phyloP scores from a whole-genome alignment of 805 yeast genomes.

The Lachancea waltii region DNA sequence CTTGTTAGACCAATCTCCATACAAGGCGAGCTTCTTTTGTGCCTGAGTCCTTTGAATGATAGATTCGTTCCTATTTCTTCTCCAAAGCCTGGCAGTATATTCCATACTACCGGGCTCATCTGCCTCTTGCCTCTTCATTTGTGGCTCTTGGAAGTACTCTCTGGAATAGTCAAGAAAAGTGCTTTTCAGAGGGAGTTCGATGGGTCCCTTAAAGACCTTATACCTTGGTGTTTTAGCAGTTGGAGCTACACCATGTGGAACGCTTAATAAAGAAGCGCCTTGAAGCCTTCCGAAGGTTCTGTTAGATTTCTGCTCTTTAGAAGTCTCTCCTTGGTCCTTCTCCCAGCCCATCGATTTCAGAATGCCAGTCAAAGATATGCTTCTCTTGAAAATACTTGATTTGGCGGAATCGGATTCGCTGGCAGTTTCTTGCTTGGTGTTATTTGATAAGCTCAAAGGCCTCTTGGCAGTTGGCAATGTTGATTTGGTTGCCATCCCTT shows the following conservation, averaged over 20 bases:
- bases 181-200: slow-evolving; percentile 48
- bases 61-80: slow-evolving; percentile 80
- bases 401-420: neutral
- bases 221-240: slow-evolving; percentile 56
- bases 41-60: slow-evolving; percentile 86
- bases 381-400: slow-evolving; percentile 12
- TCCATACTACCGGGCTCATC: slow-evolving; percentile 92
- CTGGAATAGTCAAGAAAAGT: slow-evolving; percentile 66
- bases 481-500: slow-evolving; percentile 8
- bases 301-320: slow-evolving; percentile 12
- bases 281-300: slow-evolving; percentile 19
- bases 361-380: slow-evolving; percentile 26
- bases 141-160: slow-evolving; percentile 96
- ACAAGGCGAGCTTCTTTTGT: slow-evolving; percentile 74
- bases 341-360: slow-evolving; percentile 25
- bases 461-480: slow-evolving; percentile 10
- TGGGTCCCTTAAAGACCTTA: slow-evolving; percentile 22
- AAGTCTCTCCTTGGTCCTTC: slow-evolving; percentile 2
- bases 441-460: slow-evolving; percentile 7
- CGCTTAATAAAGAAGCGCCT: slow-evolving; percentile 22
- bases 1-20: slow-evolving; percentile 78
- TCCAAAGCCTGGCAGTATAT: slow-evolving; percentile 77
- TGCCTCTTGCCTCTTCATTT: slow-evolving; percentile 72
- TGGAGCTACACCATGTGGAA: slow-evolving; percentile 39
- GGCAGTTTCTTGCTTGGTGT: neutral